Percentiles rank a stretch among this genome's conserved stretches.
Evolutionary conservation across 2,329 filamentous ascomycete species (phyloP).

Genomic region (Aspergillus sp.): DNA sequence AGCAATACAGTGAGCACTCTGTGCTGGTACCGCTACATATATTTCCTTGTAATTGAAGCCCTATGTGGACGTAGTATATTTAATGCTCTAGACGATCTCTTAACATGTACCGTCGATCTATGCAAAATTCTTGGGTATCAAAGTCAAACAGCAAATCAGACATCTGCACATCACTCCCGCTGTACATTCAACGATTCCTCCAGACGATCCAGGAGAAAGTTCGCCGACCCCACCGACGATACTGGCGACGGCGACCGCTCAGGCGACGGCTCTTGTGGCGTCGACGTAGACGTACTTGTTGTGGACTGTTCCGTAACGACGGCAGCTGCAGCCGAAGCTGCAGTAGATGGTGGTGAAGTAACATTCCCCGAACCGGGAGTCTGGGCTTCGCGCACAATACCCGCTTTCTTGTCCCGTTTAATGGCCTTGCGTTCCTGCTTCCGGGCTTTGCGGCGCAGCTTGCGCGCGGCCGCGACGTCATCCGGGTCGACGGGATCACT

Average conservation of each 20-base stretch:
- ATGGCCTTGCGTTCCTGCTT: constrained; percentile 21
- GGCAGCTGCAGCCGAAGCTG: background rate
- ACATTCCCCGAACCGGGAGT: background rate
- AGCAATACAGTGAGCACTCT: constrained; percentile 9
- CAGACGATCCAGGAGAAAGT: constrained; percentile 23
- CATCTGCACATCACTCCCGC: background rate
- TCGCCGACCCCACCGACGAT: constrained; percentile 19
- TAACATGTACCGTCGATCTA: background rate
- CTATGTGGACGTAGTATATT: background rate
- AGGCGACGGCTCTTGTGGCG: background rate
- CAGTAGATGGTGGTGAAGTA: too few relatives aligned
- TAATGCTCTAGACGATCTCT: background rate
- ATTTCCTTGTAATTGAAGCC: background rate
- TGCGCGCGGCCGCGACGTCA: constrained; percentile 14
- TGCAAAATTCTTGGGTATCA: background rate
- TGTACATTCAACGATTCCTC: constrained; percentile 22
- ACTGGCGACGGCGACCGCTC: constrained; percentile 18
- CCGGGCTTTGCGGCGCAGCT: constrained; percentile 14
- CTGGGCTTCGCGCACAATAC: background rate
- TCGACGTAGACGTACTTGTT: background rate
- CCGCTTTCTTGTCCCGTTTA: constrained; percentile 20
- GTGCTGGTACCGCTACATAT: background rate
- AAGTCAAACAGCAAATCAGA: background rate
- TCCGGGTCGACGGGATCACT: background rate
- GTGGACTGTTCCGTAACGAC: background rate